These are phyloP conservation scores for Venturiaceae sp. DNA, from an alignment of 2,329 filamentous ascomycete genomes.

Conservation along the genomic window DNA sequence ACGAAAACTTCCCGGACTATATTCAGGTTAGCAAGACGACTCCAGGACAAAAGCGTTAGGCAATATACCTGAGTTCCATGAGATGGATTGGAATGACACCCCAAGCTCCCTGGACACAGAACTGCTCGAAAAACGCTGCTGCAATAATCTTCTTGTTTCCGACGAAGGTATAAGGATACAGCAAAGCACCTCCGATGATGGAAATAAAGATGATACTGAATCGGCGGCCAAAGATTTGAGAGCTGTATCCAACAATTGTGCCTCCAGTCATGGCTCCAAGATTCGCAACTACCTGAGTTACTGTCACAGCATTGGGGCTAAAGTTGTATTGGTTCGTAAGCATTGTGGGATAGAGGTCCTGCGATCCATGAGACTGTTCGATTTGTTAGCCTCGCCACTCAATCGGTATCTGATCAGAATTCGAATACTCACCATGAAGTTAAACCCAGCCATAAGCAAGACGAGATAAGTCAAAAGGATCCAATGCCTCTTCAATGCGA, in stretches of 20 bases:
- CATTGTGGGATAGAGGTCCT: slow-evolving; percentile 55
- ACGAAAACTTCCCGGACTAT: slow-evolving; percentile 61
- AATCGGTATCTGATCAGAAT: not conserved
- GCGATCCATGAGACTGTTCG: slow-evolving; percentile 55
- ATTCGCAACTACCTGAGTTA: slow-evolving; percentile 38
- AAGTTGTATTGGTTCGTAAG: slow-evolving; percentile 49
- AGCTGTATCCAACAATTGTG: slow-evolving; percentile 34
- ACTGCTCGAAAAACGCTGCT: slow-evolving; percentile 67
- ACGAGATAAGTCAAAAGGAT: slow-evolving; percentile 70
- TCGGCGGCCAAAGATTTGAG: slow-evolving; percentile 36
- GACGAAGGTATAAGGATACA: slow-evolving; percentile 76
- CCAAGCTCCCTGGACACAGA: slow-evolving; percentile 35
- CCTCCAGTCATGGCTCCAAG: slow-evolving; percentile 39
- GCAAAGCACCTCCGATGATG: slow-evolving; percentile 60
- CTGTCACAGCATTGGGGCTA: slow-evolving; percentile 34
- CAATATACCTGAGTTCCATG: slow-evolving; percentile 60
- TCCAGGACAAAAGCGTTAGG: no score
- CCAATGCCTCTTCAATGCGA: slow-evolving; percentile 74
- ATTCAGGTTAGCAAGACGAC: slow-evolving; percentile 38
- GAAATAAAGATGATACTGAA: slow-evolving; percentile 38
- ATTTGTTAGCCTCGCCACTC: no score
- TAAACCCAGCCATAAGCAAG: slow-evolving; percentile 82
- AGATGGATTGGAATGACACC: slow-evolving; percentile 52
- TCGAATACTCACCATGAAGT: slow-evolving; percentile 56
- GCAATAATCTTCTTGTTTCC: slow-evolving; percentile 57